Conservation (phyloP, 305 asterid genomes). For the Fraxinus sp. region DNA sequence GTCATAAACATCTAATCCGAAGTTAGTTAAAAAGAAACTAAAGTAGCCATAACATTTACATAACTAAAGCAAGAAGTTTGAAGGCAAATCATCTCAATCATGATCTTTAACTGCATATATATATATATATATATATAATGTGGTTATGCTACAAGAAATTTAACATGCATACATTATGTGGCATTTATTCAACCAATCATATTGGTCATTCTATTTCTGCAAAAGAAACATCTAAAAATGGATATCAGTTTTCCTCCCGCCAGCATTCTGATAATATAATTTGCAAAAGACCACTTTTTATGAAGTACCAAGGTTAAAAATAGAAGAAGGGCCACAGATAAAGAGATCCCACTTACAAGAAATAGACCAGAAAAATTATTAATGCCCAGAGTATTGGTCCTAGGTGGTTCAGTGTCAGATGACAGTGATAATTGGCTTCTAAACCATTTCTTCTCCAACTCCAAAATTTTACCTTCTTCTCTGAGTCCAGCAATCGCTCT, state of each 20-base stretch:
- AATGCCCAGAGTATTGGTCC: slow-evolving; percentile 4
- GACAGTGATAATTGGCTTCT: not conserved
- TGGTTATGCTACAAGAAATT: not conserved
- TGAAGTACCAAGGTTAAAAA: slow-evolving; percentile 11
- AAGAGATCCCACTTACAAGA: slow-evolving; percentile 23
- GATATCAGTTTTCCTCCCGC: slow-evolving; percentile 4
- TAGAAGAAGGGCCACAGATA: slow-evolving; percentile 18
- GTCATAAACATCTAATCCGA: not conserved
- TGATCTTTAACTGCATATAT: not conserved
- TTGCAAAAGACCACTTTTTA: slow-evolving; percentile 4
- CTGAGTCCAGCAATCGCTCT: slow-evolving; percentile 31
- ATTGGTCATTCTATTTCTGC: not conserved
- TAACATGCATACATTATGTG: not conserved
- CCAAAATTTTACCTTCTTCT: slow-evolving; percentile 29
- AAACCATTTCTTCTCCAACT: slow-evolving; percentile 35
- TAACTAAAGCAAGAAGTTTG: not conserved
- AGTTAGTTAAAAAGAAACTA: not conserved
- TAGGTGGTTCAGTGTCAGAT: not conserved
- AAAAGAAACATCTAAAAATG: slow-evolving; percentile 4
- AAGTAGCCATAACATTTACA: not conserved
- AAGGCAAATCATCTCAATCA: not conserved
- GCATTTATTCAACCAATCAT: not conserved
- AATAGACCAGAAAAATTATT: slow-evolving; percentile 26
- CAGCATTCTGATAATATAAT: not conserved
- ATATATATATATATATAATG: not conserved